Evolutionary conservation across 129 eudicot species (phyloP), one percentile per base, ranked within the genome.

Genomic region (Calendula officinalis): DNA sequence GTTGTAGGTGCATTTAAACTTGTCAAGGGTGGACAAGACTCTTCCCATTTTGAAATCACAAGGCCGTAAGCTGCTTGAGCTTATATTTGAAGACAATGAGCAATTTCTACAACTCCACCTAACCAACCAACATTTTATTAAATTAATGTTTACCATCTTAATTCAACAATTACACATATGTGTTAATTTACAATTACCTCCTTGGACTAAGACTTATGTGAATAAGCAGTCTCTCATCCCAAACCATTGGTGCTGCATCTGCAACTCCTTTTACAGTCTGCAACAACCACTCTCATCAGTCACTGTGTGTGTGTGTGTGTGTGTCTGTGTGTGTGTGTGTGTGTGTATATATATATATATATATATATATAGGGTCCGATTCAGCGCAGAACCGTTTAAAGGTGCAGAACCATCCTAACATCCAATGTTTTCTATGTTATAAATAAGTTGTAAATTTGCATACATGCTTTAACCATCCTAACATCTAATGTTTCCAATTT

Each of bases 1-100:
- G 69, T 66, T 83, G 78, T 92, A 81, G 54, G 67, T 66, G 74
- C 95, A 92, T 75, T 77, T 75, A 77, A 85, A 85, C 60, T 80
- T 75, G 68, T 88, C 89, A 71, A 88, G 95, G 55, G 98, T 81
- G 58, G 84, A 77, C 37, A 88, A 61, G 6, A 80, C 85, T 74
- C 76, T 85, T 60, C 96, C 98, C 91, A 85, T 74, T 81, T 83
- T 92, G 56, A 92, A 92, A 73, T 92, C 98, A 73, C 96, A 92
- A 15, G 98, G 98, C 4, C 89, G 77, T 36, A 92, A 68, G 72
- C 87, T 88, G 75, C 84, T 81, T 65, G 96, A 83, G 62, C 89
- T 76, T 42, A 92, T 81, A 80, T 85, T 85, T 76, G 96, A 80
- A 76, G 95, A 75, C 56, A 88, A 48, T 1, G 85, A 76, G 74